Conservation (phyloP, 2,329 filamentous ascomycete genomes). For the Penicillium sp. region DNA sequence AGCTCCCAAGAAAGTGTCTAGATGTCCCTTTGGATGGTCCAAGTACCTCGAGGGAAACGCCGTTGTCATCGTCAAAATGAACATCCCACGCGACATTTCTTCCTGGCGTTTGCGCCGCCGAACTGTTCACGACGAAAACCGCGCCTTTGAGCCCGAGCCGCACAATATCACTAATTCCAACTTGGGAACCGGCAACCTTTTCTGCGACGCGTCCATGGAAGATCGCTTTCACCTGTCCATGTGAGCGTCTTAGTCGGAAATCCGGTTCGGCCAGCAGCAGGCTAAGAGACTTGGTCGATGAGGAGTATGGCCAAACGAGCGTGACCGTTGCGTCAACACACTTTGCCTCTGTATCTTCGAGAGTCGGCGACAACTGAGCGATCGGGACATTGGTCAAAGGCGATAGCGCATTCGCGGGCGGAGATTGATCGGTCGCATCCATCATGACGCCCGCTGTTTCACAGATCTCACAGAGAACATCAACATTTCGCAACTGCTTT, state of each 20-base stretch:
- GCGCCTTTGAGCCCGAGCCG: constrained; percentile 66
- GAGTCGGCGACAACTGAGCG: constrained; percentile 40
- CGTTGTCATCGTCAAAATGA: constrained; percentile 41
- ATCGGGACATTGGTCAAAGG: constrained; percentile 36
- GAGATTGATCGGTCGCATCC: constrained; percentile 27
- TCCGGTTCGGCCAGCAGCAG: constrained; percentile 83
- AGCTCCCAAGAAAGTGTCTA: no score
- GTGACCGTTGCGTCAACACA: constrained; percentile 70
- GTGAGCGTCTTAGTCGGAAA: constrained; percentile 70
- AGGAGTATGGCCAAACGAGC: constrained; percentile 88
- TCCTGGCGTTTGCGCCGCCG: constrained; percentile 53
- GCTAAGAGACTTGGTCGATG: constrained; percentile 67
- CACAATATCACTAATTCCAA: constrained; percentile 78
- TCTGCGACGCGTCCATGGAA: constrained; percentile 70
- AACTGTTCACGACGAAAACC: constrained; percentile 58
- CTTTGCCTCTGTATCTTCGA: constrained; percentile 26
- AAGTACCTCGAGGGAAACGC: constrained; percentile 41
- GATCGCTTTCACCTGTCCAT: constrained; percentile 76
- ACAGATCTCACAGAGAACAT: constrained; percentile 3
- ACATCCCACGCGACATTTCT: constrained; percentile 59
- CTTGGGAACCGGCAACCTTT: constrained; percentile 61
- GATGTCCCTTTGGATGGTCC: no score
- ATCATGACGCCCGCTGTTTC: constrained; percentile 26
- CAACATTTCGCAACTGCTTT: constrained; percentile 4
- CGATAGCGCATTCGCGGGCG: constrained; percentile 22